Conservation (phyloP, 768 basidiomycete species). For the Lentinus brumalis region DNA sequence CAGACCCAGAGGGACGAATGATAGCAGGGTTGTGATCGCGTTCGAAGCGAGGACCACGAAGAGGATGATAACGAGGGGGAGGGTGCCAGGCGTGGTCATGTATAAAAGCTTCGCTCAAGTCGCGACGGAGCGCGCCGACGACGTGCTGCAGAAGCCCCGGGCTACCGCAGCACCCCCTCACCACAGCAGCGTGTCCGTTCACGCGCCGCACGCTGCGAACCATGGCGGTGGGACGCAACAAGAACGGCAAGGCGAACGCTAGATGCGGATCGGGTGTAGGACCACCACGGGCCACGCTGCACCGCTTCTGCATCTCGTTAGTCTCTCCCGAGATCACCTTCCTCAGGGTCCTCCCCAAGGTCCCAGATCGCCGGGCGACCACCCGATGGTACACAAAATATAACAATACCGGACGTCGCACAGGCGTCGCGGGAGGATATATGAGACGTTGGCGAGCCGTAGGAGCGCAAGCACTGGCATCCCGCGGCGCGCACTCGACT, state of each 20-base stretch:
- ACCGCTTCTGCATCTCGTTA: constrained; percentile 1
- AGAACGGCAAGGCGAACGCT: neutral
- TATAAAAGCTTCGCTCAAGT: neutral
- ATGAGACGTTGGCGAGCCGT: too few relatives aligned
- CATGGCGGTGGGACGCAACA: neutral
- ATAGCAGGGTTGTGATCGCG: neutral
- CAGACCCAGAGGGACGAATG: constrained; percentile 3
- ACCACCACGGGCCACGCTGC: neutral
- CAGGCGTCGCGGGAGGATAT: too few relatives aligned
- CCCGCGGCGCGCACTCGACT: too few relatives aligned
- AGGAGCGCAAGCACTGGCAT: too few relatives aligned
- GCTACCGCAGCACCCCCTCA: neutral
- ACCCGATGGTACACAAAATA: too few relatives aligned
- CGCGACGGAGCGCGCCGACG: neutral
- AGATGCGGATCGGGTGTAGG: constrained; percentile 1
- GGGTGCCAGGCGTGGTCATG: constrained; percentile 1
- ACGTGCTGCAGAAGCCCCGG: neutral
- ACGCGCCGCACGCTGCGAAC: neutral
- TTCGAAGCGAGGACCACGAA: constrained; percentile 4
- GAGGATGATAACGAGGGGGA: constrained; percentile 9
- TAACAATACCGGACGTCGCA: too few relatives aligned
- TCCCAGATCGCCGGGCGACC: too few relatives aligned
- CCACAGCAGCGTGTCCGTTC: neutral
- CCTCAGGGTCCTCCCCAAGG: neutral
- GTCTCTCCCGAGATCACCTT: neutral